A percentile compares a stretch with the other conserved stretches of the same genome.
Conservation (phyloP, 805 yeast species). For the Metschnikowia bowlesiae region DNA sequence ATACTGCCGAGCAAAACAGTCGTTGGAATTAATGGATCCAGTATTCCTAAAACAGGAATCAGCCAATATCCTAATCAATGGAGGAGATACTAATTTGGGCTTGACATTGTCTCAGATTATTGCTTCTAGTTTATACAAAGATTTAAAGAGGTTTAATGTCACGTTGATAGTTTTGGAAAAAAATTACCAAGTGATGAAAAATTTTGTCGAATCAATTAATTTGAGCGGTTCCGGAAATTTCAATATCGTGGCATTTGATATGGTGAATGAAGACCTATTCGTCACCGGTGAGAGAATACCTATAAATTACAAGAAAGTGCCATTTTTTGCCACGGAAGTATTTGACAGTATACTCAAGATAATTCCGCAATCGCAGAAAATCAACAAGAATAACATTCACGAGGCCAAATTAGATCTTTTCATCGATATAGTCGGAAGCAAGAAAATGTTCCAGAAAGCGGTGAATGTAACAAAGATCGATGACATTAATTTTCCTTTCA, state of each 20-base stretch:
- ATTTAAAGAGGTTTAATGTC: slow-evolving; percentile 24
- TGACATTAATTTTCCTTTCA: slow-evolving; percentile 27
- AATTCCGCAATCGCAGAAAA: slow-evolving; percentile 18
- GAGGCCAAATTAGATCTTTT: slow-evolving; percentile 32
- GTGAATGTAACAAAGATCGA: slow-evolving; percentile 28
- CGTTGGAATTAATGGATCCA: slow-evolving; percentile 24
- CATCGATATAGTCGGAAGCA: slow-evolving; percentile 39
- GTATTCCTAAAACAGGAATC: slow-evolving; percentile 10
- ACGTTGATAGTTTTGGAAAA: slow-evolving; percentile 28
- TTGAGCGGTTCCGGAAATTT: slow-evolving; percentile 20
- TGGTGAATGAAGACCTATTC: slow-evolving; percentile 30
- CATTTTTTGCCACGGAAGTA: slow-evolving; percentile 35
- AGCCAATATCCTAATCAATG: slow-evolving; percentile 36
- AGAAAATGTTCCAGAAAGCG: slow-evolving; percentile 30
- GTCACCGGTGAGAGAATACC: slow-evolving; percentile 34
- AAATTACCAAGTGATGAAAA: slow-evolving; percentile 17
- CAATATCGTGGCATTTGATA: slow-evolving; percentile 30
- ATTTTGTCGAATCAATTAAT: slow-evolving; percentile 17
- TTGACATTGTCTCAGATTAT: slow-evolving; percentile 32
- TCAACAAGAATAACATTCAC: slow-evolving; percentile 20
- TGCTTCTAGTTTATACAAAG: slow-evolving; percentile 24
- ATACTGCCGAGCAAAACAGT: slow-evolving; percentile 37
- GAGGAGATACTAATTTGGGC: slow-evolving; percentile 40
- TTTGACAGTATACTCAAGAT: slow-evolving; percentile 29
- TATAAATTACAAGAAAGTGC: slow-evolving; percentile 34